phyloP scores from a whole-genome alignment of 306 rosid species.

The Sicyos edulis region DNA sequence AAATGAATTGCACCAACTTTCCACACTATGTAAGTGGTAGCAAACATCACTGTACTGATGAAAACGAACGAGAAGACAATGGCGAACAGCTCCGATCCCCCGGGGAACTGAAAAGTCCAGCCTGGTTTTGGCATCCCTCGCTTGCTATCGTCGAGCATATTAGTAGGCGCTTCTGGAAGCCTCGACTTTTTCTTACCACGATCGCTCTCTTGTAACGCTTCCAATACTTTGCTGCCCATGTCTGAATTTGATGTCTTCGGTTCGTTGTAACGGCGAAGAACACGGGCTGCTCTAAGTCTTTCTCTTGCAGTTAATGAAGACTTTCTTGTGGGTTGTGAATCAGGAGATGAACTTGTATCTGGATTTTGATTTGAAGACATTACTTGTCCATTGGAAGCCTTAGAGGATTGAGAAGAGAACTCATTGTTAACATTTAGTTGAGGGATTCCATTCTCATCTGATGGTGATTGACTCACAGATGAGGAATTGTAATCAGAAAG shows the following conservation, averaged over 20 bases:
- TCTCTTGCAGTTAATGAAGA: slow-evolving; percentile 65
- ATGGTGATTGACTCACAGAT: slow-evolving; percentile 26
- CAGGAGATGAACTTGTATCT: slow-evolving; percentile 32
- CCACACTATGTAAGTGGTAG: slow-evolving; percentile 90
- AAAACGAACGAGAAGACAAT: slow-evolving; percentile 66
- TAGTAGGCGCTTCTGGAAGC: slow-evolving; percentile 87
- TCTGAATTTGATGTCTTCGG: slow-evolving; percentile 51
- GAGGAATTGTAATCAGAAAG: slow-evolving; percentile 26
- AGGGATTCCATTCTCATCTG: slow-evolving; percentile 25
- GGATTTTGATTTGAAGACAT: slow-evolving; percentile 24
- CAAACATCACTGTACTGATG: slow-evolving; percentile 83
- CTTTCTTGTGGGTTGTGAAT: slow-evolving; percentile 33
- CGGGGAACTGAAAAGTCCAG: slow-evolving; percentile 65
- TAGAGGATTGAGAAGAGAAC: slow-evolving; percentile 35
- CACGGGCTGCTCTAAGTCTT: slow-evolving; percentile 80
- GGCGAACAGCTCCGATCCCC: slow-evolving; percentile 61
- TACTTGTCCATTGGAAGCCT: slow-evolving; percentile 39
- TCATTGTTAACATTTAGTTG: slow-evolving; percentile 32
- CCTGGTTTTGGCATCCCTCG: slow-evolving; percentile 73
- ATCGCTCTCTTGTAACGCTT: slow-evolving; percentile 66
- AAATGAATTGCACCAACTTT: slow-evolving; percentile 96
- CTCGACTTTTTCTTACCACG: slow-evolving; percentile 75
- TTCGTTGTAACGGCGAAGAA: slow-evolving; percentile 47
- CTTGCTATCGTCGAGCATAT: slow-evolving; percentile 78
- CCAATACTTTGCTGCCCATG: slow-evolving; percentile 69